Evolutionary conservation across 1,139 yeast genomes (phyloP).

Genomic region (Barnettozyma hawaiiensis): DNA sequence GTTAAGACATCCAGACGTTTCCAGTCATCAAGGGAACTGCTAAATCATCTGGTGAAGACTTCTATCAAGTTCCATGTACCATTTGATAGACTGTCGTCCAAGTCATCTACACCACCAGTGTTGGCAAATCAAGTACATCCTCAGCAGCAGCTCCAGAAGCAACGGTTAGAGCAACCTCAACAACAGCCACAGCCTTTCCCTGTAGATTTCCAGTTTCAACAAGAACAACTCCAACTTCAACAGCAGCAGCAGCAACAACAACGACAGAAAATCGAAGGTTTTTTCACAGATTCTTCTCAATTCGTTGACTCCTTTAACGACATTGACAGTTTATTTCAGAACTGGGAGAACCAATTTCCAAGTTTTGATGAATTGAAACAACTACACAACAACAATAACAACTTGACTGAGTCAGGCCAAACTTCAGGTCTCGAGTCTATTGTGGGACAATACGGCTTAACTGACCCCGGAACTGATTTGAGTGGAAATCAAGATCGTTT

Average conservation of each 20-base stretch:
- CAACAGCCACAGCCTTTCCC: not conserved
- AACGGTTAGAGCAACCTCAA: slow-evolving; percentile 4
- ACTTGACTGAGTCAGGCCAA: not conserved
- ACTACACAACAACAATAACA: not conserved
- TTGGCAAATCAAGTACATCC: not conserved
- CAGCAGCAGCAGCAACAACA: not conserved
- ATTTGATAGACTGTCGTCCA: not conserved
- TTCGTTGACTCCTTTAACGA: slow-evolving; percentile 1
- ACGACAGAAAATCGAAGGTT: not conserved
- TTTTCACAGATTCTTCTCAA: not conserved
- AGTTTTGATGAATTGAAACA: slow-evolving; percentile 2
- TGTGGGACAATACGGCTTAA: not conserved
- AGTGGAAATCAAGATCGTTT: not conserved
- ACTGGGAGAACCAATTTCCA: slow-evolving; percentile 3
- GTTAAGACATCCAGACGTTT: slow-evolving; percentile 1
- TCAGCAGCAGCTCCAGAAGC: not conserved
- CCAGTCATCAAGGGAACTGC: not conserved
- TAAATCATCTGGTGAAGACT: not conserved
- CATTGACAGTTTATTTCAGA: slow-evolving; percentile 2
- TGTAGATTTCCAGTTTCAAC: not conserved
- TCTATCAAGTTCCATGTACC: slow-evolving; percentile 2
- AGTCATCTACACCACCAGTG: no score
- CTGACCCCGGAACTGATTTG: not conserved
- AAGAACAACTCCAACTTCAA: not conserved
- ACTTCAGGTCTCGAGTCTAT: not conserved